Base-by-base conservation (phyloP, 2,329 filamentous ascomycete species). In the Beauveria sp. region DNA sequence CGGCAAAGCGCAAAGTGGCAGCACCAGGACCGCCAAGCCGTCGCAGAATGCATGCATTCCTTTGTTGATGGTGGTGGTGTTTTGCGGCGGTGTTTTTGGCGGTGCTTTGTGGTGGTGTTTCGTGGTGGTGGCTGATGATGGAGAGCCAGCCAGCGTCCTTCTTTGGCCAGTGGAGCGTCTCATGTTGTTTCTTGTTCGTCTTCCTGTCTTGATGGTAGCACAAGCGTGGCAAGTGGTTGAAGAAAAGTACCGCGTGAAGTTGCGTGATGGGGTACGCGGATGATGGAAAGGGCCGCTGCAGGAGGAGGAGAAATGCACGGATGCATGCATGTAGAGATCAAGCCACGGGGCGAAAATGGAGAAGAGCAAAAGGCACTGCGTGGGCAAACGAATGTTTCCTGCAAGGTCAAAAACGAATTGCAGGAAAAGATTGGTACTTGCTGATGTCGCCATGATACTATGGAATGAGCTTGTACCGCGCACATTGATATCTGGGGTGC, bases 301-400 rank as follows among this genome's bases (percentile, higher is more conserved):
- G 22, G 22, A 40, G n/a, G 6, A 43, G 42, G 18, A n/a, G 34
- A 34, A 22, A 22, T 18, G 34, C 52, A n/a, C 45, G 40, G 10
- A 20, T 46, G 54, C 51, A 54, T 54, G 43, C 54, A 49, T 58
- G 54, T 45, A 58, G 43, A 34, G 43, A 58, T 58, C 54, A 49
- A 58, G 54, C 54, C 54, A 58, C 54, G 54, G 54, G 54, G 54
- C 24, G 40, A 53, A 18, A 53, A 28, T 30, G 26, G 16, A 46
- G n/a, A 46, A 46, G 43, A 46, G n/a, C 42, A n/a, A 24, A 46
- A 22, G n/a, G 43, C 30, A 34, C 30, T 34, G 30, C 30, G 30
- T 34, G 30, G 30, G 30, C 30, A 34, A 34, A 34, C 14, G 30
- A 34, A 34, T 34, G 30, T 34, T 34, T 34, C 30, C 30, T 34